Percentiles rank a stretch among this genome's conserved stretches.
phyloP scores from a whole-genome alignment of 2,329 filamentous ascomycete species.

The Tolypocladium cylindrosporum region DNA sequence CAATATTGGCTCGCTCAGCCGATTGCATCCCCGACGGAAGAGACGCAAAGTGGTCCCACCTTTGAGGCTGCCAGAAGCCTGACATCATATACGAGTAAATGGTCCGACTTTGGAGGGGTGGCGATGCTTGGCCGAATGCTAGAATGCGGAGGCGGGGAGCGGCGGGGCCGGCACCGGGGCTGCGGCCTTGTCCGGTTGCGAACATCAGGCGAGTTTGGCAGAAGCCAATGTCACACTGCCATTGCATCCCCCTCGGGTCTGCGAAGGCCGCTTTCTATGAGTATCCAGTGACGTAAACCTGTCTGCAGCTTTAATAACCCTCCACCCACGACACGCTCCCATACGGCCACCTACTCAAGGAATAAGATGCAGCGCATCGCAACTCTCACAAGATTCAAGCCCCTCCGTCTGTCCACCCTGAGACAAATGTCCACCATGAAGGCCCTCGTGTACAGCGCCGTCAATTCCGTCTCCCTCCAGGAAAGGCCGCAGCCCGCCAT shows the following conservation, averaged over 20 bases:
- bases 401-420: not conserved
- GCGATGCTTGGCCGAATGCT: not conserved
- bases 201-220: not conserved
- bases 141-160: not conserved
- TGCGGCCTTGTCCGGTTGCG: not conserved
- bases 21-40: not conserved
- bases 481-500: constrained; percentile 31
- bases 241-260: not conserved
- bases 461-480: constrained; percentile 23
- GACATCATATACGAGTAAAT: too few relatives aligned
- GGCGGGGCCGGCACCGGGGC: not conserved
- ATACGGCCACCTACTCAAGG: not conserved
- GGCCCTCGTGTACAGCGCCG: constrained; percentile 32
- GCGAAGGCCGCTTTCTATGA: not conserved
- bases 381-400: not conserved
- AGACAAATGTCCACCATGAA: constrained; percentile 24
- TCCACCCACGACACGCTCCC: not conserved
- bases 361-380: not conserved
- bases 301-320: too few relatives aligned
- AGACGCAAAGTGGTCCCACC: not conserved
- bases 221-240: not conserved
- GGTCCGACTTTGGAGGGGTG: too few relatives aligned
- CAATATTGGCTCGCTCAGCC: not conserved
- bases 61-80: not conserved
- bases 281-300: not conserved